These are phyloP conservation scores for Verticillium isaacii DNA, from an alignment of 2,329 filamentous ascomycete species.

Conservation along the genomic window DNA sequence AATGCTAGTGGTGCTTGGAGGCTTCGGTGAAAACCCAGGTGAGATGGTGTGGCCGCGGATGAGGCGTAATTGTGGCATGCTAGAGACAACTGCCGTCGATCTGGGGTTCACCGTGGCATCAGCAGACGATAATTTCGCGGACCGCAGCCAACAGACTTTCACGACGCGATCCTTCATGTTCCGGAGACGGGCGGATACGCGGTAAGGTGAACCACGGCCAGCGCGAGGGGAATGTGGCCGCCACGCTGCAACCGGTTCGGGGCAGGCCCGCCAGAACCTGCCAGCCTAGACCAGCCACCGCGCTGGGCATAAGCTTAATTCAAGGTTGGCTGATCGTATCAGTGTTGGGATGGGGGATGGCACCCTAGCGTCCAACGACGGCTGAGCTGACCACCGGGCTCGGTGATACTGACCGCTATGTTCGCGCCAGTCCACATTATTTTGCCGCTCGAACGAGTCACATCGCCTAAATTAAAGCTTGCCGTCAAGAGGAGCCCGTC, in stretches of 20 bases:
- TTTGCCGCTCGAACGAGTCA: neutral
- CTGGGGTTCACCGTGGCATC: neutral
- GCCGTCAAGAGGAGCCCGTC: neutral
- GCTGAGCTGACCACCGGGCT: neutral
- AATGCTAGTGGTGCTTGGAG: neutral
- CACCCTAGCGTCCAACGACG: neutral
- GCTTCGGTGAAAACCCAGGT: neutral
- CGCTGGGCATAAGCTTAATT: neutral
- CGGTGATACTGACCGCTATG: neutral
- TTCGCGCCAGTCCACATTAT: neutral
- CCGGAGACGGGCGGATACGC: neutral
- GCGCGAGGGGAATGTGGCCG: neutral
- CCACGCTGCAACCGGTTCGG: neutral
- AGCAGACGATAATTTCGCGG: neutral
- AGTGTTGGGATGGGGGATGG: neutral
- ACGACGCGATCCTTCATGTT: neutral
- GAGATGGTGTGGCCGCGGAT: neutral
- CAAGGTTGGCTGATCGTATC: neutral
- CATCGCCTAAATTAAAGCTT: neutral
- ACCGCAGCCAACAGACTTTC: neutral
- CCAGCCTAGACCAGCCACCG: neutral
- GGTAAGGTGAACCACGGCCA: neutral
- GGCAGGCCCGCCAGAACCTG: neutral
- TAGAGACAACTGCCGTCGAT: neutral
- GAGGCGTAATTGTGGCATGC: neutral